phyloP scores from a whole-genome alignment of 164 flowering plant genomes.

The Stephania cephalantha region DNA sequence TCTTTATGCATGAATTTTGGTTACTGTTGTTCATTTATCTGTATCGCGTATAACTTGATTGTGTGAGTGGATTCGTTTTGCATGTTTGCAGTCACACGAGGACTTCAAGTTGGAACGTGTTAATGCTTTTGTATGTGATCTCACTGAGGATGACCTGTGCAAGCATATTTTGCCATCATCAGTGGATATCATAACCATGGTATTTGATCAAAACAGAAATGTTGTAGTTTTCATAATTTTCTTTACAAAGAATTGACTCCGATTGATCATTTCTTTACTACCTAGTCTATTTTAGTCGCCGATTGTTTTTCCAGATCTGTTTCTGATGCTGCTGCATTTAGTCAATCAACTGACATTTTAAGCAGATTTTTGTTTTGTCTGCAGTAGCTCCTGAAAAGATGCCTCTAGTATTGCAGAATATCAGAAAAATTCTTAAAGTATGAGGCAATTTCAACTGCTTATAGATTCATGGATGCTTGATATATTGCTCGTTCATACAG shows the following conservation, averaged over 20 bases:
- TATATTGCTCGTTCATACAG: background rate
- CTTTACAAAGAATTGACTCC: background rate
- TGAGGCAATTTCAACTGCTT: slow-evolving; percentile 10
- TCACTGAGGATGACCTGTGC: slow-evolving; percentile 66
- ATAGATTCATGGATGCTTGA: background rate
- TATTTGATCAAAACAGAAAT: slow-evolving; percentile 22
- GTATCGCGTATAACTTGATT: background rate
- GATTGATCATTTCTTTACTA: slow-evolving; percentile 3
- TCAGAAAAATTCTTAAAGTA: slow-evolving; percentile 79
- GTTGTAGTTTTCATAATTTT: background rate
- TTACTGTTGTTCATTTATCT: background rate
- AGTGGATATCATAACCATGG: slow-evolving; percentile 92
- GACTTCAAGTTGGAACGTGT: slow-evolving; percentile 56
- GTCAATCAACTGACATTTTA: slow-evolving; percentile 44
- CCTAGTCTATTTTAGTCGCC: slow-evolving; percentile 1
- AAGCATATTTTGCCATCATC: slow-evolving; percentile 61
- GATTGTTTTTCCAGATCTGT: background rate
- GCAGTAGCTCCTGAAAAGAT: slow-evolving; percentile 98
- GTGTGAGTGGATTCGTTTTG: background rate
- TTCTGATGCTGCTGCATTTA: slow-evolving; percentile 12
- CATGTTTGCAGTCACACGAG: slow-evolving; percentile 58
- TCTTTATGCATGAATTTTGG: background rate
- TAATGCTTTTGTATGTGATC: slow-evolving; percentile 80
- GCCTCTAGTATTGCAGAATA: slow-evolving; percentile 67
- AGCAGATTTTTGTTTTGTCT: slow-evolving; percentile 91